These are phyloP conservation scores for Hypoxylon sp. DNA, from an alignment of 2,329 filamentous ascomycete species.

Conservation along the genomic window DNA sequence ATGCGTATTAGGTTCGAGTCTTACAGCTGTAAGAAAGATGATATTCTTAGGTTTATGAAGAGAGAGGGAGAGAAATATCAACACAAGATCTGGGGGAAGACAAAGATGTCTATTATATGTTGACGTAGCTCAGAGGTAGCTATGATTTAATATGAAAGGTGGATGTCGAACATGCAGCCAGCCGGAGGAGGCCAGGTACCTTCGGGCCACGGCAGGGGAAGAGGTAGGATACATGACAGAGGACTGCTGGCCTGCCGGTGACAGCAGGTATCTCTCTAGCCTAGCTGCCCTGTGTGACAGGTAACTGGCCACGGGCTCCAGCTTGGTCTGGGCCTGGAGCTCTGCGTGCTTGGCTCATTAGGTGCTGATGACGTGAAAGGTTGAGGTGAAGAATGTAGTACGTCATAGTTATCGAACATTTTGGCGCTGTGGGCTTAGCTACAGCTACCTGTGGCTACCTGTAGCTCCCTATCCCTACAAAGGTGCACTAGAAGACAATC, in stretches of 20 bases:
- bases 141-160: conserved; percentile 28
- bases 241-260: background rate
- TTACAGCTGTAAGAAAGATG: conserved; percentile 9
- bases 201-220: conserved; percentile 1
- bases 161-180: conserved; percentile 21
- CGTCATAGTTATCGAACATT: conserved; percentile 26
- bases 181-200: background rate
- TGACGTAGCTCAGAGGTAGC: conserved; percentile 30
- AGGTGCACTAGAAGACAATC: background rate
- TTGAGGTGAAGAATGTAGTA: conserved; percentile 20
- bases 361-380: conserved; percentile 31
- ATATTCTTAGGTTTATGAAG: conserved; percentile 6
- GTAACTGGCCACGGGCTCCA: background rate
- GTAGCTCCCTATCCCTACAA: too few relatives aligned
- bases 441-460: too few relatives aligned
- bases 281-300: background rate
- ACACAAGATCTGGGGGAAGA: conserved; percentile 9
- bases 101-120: conserved; percentile 33
- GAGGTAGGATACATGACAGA: conserved; percentile 11
- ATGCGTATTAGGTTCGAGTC: conserved; percentile 8
- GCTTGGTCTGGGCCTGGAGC: conserved; percentile 5
- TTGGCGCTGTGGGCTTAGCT: background rate
- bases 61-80: conserved; percentile 7
- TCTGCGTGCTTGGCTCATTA: conserved; percentile 19
- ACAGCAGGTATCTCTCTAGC: conserved; percentile 11